Base-by-base conservation (phyloP, 768 basidiomycete species). In the Kwoniella mangroviensis region DNA sequence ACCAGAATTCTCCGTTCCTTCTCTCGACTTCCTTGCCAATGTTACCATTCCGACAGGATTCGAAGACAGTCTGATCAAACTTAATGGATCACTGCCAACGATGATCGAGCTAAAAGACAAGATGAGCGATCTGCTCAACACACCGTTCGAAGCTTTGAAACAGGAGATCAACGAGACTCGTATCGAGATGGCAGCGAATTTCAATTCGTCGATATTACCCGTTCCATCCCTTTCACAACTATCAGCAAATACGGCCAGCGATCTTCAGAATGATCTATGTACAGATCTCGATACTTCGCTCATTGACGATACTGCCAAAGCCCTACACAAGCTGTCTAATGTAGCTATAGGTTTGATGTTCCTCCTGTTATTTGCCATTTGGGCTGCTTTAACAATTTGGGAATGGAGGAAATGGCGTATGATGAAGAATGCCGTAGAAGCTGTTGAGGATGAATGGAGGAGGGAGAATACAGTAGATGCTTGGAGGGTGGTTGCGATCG, bases 101-200 rank as follows among this genome's bases (percentile, higher is more conserved):
- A 86, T 95, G 51, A 85, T 88, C 28, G 88, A 91, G 15, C 84
- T 99, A 58, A 91, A 92, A 83, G 83, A 89, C 57, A 86, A 91
- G 65, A 87, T 97, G 73, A 89, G 91, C 79, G 64, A 70, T 22
- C 72, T 85, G 49, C 79, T 85, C 66, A 69, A 75, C 9, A 90
- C 87, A 0, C 96, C 96, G 0, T 97, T 98, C 79, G 92, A 97
- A 77, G 85, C 88, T 3, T 82, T 98, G 63, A 97, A 94, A 83
- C 85, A 88, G 70, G 92, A 95, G 60, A 94, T 98, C 82, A 96
- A 96, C 79, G 86, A 89, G 67, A 94, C 93, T 0, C 91, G 97
- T 72, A 78, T 86, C 40, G 87, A 87, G n/a, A 85, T 95, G 51
- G 84, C 86, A n/a, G 65, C 73, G 1, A 71, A 65, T 43, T 91